Percentiles rank a stretch among this genome's conserved stretches.
Evolutionary conservation across 345 rosid genomes (phyloP).

Genomic region (Eucalyptus caleyi): DNA sequence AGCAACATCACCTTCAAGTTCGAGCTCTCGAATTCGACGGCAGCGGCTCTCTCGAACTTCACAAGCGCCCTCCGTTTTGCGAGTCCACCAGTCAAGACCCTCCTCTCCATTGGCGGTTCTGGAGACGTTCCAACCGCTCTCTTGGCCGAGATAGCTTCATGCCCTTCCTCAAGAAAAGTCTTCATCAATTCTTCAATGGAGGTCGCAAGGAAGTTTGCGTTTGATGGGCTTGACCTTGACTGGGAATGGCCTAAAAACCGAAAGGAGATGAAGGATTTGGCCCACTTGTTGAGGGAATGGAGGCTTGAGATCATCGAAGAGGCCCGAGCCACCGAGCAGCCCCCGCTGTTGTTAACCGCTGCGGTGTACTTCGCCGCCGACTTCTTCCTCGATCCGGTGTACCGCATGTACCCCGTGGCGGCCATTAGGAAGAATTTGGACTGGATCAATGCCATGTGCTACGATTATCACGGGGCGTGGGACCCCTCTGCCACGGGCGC

Average conservation of each 20-base stretch:
- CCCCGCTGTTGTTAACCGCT: conserved; percentile 34
- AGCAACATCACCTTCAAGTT: conserved; percentile 17
- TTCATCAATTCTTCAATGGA: conserved; percentile 26
- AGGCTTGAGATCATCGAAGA: conserved; percentile 16
- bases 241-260: conserved; percentile 42
- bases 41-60: conserved; percentile 17
- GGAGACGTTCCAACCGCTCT: background rate
- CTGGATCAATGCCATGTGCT: conserved; percentile 37
- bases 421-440: conserved; percentile 23
- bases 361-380: conserved; percentile 34
- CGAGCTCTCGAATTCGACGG: background rate
- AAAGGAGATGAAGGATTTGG: conserved; percentile 22
- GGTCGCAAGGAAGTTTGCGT: conserved; percentile 27
- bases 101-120: conserved; percentile 35
- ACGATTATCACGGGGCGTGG: conserved; percentile 44
- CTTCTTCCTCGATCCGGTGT: background rate
- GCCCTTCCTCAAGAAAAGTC: conserved; percentile 1
- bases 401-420: conserved; percentile 12
- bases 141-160: conserved; percentile 21
- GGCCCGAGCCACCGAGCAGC: conserved; percentile 11
- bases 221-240: conserved; percentile 51
- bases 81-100: conserved; percentile 25
- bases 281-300: conserved; percentile 26
- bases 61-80: conserved; percentile 25
- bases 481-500: conserved; percentile 21